Base-by-base conservation (phyloP, 441 rosid genomes). In the Pelargonium fulgidum region DNA sequence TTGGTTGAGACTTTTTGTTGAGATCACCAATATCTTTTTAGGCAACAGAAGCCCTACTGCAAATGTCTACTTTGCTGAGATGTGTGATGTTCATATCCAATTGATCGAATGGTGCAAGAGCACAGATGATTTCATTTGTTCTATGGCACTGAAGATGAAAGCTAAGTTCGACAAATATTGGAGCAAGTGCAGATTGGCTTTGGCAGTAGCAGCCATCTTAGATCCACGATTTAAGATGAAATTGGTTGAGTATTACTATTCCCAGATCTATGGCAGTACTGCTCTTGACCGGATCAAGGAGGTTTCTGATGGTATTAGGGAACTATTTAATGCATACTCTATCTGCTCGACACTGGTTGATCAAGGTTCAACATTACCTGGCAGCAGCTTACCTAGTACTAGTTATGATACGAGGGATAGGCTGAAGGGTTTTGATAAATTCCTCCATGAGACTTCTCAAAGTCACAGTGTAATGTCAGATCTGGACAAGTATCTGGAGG, bases 191-290 rank as follows among this genome's bases (percentile, higher is more conserved):
- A 88, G 91, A 81, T 82, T 93, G 77, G 85, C 87, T 67, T 82
- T 91, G 83, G 97, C 97, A 62, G 78, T 89, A 12, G 94, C 97
- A n/a, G 98, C 93, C 19, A 88, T 91, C 72, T 84, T 93, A 72
- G 97, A 93, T 82, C 97, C 98, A 0, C 85, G 97, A 75, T 93
- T 88, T 77, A 93, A 93, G 85, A 85, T 91, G 94, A 93, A 91
- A 81, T 67, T 93, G 81, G 98, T 93, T 66, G 98, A 93, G 78
- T 93, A 93, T 79, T 93, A 89, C 76, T 91, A 89, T 76, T 87
- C 92, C 29, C 94, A 91, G 81, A 91, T 93, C 66, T 93, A 91
- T 72, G 98, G 98, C 33, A 93, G 94, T 72, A 88, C 92, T n/a
- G 89, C 97, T 71, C 81, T 87, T 70, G 97, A 93, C 64, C 83